phyloP scores from a whole-genome alignment of 1,284 basidiomycete species.

The Polyporus tsugae region DNA sequence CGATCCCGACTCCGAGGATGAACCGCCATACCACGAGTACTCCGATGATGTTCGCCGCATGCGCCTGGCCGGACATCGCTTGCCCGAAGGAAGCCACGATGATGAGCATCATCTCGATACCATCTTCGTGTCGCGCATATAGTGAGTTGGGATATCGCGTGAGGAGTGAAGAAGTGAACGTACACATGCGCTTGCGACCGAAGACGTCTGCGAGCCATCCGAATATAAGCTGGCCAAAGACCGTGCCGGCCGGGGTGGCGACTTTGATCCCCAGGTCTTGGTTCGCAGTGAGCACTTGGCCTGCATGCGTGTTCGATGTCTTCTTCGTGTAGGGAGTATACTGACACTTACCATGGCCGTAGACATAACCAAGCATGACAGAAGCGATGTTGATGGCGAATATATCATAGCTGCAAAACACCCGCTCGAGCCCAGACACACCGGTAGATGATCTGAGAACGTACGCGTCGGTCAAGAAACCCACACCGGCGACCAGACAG shows the following conservation, averaged over 20 bases:
- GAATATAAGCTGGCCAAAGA: slow-evolving; percentile 69
- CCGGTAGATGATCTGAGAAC: slow-evolving; percentile 34
- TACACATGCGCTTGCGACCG: slow-evolving; percentile 79
- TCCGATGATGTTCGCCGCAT: slow-evolving; percentile 74
- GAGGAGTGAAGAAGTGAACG: slow-evolving; percentile 35
- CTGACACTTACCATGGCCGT: slow-evolving; percentile 44
- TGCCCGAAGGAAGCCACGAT: slow-evolving; percentile 71
- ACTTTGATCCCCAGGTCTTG: slow-evolving; percentile 76
- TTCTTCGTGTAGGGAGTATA: background rate
- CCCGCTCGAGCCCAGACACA: background rate
- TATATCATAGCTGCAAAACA: slow-evolving; percentile 51
- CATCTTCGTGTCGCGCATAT: slow-evolving; percentile 57
- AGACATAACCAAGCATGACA: slow-evolving; percentile 65
- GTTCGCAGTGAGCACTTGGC: slow-evolving; percentile 50
- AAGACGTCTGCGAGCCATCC: slow-evolving; percentile 76
- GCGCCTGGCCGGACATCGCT: slow-evolving; percentile 63
- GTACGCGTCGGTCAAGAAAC: slow-evolving; percentile 87
- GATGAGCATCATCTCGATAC: slow-evolving; percentile 77
- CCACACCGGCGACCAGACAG: slow-evolving; percentile 78
- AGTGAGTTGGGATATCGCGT: slow-evolving; percentile 33
- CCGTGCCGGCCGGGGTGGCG: slow-evolving; percentile 58
- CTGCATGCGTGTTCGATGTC: background rate
- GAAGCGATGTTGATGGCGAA: slow-evolving; percentile 64
- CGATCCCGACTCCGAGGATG: slow-evolving; percentile 74
- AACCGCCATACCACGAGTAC: slow-evolving; percentile 77